Evolutionary conservation across 2,329 filamentous ascomycete species (phyloP), one percentile per base, ranked within the genome.

Genomic region (Colletotrichum sp.): DNA sequence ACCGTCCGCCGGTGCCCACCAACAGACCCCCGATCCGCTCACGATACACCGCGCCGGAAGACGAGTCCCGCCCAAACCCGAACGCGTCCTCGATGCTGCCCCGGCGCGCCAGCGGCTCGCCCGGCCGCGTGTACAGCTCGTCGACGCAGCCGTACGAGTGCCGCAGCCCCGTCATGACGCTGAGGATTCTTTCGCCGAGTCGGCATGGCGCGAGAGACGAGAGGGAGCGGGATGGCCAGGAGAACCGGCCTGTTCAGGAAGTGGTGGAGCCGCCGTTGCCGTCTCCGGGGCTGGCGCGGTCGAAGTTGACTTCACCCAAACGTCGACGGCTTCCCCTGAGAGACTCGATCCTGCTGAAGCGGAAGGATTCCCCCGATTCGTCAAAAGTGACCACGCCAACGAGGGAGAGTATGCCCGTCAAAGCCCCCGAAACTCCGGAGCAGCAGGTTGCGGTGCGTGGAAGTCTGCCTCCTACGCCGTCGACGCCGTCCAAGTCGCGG

Each of bases 51-150:
- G 32, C 74, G 5, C 70, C 74, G 12, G 74, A 65, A 16, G 64
- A 69, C 36, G 43, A 52, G 36, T 34, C 55, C 18, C 62, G 56
- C 32, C 10, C 56, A 16, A 65, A 52, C 39, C 1, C 43, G 3
- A 52, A 22, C 9, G 1, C 65, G 6, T 28, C 58, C 22, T 32
- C 62, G 5, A 22, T 25, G 32, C 28, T 36, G 27, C 70, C 70
- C 9, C 48, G 28, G 16, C 70, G 58, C 22, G 65, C 74, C 10
- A 76, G 58, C 18, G 48, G 22, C 8, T 76, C 70, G 6, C 36
- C 70, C n/a, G 65, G 30, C 13, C 70, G 74, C 13, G 74, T 66
- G 12, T 76, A 76, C 15, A 76, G 74, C 64, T 76, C 74, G 6
- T 62, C 74, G 5, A 58, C 39, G 4, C 48, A 71, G 25, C 64